Percentiles rank a stretch among this genome's conserved stretches.
Evolutionary conservation across 139 green algal genomes (phyloP).

Genomic region (Coccomyxa sp.): DNA sequence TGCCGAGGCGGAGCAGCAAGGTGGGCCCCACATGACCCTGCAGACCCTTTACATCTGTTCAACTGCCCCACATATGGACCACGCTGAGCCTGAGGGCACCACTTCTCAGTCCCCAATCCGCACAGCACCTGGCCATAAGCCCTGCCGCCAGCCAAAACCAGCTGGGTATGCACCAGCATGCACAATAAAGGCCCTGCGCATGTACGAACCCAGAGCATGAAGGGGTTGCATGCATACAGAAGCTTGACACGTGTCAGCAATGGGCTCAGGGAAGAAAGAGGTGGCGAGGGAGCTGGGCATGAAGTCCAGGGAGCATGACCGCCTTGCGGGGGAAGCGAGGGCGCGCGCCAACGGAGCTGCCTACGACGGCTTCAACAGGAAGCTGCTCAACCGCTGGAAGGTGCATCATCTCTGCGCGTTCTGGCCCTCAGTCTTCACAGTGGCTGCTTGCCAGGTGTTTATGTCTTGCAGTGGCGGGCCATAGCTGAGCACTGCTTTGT

Average conservation of each 20-base stretch:
- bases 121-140: not conserved
- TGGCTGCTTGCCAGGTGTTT: too few species aligned
- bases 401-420: not conserved
- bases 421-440: not conserved
- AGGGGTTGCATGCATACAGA: not conserved
- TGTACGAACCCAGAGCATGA: not conserved
- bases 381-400: conserved; percentile 29
- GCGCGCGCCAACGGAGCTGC: conserved; percentile 26
- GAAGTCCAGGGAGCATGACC: conserved; percentile 15
- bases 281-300: conserved; percentile 14
- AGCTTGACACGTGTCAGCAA: not conserved
- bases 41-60: not conserved
- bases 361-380: conserved; percentile 11
- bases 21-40: not conserved
- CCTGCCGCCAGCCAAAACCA: not conserved
- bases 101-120: not conserved
- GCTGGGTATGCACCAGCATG: not conserved
- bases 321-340: conserved; percentile 15
- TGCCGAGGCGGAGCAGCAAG: not conserved
- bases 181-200: not conserved
- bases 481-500: not conserved
- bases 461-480: not conserved
- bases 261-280: conserved; percentile 4
- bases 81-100: not conserved
- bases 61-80: not conserved